Percentiles rank a stretch among this genome's conserved stretches.
Conservation (phyloP, 2,329 filamentous ascomycete species). For the Coniochaeta sp. region DNA sequence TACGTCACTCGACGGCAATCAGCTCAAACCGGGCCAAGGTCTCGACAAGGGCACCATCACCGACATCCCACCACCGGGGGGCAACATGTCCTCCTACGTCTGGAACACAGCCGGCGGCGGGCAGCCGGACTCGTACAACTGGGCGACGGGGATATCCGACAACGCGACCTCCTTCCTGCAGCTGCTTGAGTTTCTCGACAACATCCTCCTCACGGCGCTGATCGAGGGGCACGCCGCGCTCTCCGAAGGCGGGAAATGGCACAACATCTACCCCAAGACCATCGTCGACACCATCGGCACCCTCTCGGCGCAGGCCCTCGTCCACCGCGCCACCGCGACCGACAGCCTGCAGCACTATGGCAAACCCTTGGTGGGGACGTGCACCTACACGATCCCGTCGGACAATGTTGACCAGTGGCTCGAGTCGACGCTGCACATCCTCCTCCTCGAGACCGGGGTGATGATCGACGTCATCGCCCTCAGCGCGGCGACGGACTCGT, state of each 20-base stretch:
- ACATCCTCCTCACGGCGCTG: slow-evolving; percentile 23
- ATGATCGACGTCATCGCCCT: slow-evolving; percentile 21
- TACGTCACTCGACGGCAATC: slow-evolving; percentile 16
- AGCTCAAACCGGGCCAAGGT: slow-evolving; percentile 17
- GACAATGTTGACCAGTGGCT: slow-evolving; percentile 21
- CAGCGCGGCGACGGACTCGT: slow-evolving; percentile 22
- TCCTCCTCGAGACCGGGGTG: slow-evolving; percentile 23
- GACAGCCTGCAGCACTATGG: slow-evolving; percentile 27
- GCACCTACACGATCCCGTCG: slow-evolving; percentile 18
- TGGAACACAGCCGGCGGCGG: slow-evolving; percentile 25
- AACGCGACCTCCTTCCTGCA: slow-evolving; percentile 18
- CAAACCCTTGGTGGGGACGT: slow-evolving; percentile 15
- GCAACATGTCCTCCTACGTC: slow-evolving; percentile 18
- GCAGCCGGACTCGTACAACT: slow-evolving; percentile 25
- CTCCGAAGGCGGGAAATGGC: slow-evolving; percentile 20
- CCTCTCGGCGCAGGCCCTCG: slow-evolving; percentile 25
- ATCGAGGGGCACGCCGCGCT: slow-evolving; percentile 22
- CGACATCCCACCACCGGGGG: slow-evolving; percentile 18
- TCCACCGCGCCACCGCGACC: slow-evolving; percentile 26
- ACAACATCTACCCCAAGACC: slow-evolving; percentile 21
- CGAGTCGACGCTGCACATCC: slow-evolving; percentile 15
- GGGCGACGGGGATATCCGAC: slow-evolving; percentile 21
- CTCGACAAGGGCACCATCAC: slow-evolving; percentile 17
- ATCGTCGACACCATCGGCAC: slow-evolving; percentile 24
- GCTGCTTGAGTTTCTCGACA: slow-evolving; percentile 23